These are phyloP conservation scores for Metschnikowia gelsemii DNA, from an alignment of 805 yeast genomes.

Conservation along the genomic window DNA sequence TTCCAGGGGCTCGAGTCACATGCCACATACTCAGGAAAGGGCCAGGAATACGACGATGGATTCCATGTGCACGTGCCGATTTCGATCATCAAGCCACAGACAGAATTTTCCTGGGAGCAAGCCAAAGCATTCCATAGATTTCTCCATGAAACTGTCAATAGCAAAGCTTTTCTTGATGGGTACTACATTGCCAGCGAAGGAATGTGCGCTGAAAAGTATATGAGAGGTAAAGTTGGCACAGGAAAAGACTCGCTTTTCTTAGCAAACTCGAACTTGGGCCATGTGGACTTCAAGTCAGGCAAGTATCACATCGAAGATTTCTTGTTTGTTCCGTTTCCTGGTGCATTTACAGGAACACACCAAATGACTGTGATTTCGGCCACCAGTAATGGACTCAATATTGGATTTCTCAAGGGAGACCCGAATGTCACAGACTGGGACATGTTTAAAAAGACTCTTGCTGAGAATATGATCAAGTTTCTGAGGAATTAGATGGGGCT, in stretches of 20 bases:
- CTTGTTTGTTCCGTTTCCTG: neutral
- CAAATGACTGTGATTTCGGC: neutral
- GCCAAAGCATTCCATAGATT: conserved; percentile 3
- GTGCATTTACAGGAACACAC: neutral
- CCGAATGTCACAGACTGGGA: neutral
- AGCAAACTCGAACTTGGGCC: neutral
- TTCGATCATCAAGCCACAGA: conserved; percentile 4
- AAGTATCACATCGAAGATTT: neutral
- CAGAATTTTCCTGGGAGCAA: conserved; percentile 4
- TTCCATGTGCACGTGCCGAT: neutral
- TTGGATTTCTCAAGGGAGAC: neutral
- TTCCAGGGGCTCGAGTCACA: conserved; percentile 1
- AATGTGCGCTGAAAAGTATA: conserved; percentile 3
- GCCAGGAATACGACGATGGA: conserved; percentile 4
- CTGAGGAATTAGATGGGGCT: too few species aligned
- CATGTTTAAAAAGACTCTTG: neutral
- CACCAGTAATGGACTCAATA: neutral
- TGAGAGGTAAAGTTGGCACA: neutral
- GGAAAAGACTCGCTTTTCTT: neutral
- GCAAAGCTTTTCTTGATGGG: conserved; percentile 1
- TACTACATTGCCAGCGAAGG: conserved; percentile 5
- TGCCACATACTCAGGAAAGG: neutral
- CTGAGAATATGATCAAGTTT: too few species aligned
- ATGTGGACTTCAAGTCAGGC: neutral
- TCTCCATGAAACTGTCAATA: conserved; percentile 1